Percentiles rank a stretch among this genome's conserved stretches.
Evolutionary conservation across 1,284 basidiomycete species (phyloP).

Genomic region (Waitea zeae): DNA sequence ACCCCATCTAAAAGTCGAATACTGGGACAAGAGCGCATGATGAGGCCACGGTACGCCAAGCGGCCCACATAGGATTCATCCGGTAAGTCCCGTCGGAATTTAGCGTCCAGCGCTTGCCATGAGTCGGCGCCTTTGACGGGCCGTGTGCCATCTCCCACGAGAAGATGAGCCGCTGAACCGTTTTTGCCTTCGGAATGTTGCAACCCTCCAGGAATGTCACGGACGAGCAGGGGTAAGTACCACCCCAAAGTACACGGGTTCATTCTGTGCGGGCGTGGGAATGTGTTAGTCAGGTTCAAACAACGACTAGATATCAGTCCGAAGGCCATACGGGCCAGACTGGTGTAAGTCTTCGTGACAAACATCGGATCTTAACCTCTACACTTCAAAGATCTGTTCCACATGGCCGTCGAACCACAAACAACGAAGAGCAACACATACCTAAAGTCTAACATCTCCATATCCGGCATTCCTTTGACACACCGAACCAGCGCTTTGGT

Average conservation of each 20-base stretch:
- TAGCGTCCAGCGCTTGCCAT: conserved; percentile 66
- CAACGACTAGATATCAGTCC: no score
- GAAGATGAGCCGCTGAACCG: conserved; percentile 7
- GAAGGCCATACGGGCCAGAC: not conserved
- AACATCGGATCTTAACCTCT: no score
- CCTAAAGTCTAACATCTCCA: conserved; percentile 86
- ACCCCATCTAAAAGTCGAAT: conserved; percentile 73
- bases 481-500: conserved; percentile 56
- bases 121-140: conserved; percentile 16
- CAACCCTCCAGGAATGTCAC: conserved; percentile 46
- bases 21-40: conserved; percentile 57
- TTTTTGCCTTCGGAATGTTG: conserved; percentile 33
- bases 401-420: not conserved
- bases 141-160: conserved; percentile 6
- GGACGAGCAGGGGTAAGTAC: conserved; percentile 76
- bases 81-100: conserved; percentile 78
- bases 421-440: no score
- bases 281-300: no score
- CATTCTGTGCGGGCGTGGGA: conserved; percentile 48
- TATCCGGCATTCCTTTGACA: conserved; percentile 51
- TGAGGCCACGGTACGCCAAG: conserved; percentile 72
- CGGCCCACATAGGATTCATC: conserved; percentile 75
- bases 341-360: no score
- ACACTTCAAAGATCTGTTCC: not conserved
- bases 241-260: conserved; percentile 90